These are phyloP conservation scores for Aaosphaeria pasadenensis DNA, from an alignment of 2,329 filamentous ascomycete species.

Conservation along the genomic window DNA sequence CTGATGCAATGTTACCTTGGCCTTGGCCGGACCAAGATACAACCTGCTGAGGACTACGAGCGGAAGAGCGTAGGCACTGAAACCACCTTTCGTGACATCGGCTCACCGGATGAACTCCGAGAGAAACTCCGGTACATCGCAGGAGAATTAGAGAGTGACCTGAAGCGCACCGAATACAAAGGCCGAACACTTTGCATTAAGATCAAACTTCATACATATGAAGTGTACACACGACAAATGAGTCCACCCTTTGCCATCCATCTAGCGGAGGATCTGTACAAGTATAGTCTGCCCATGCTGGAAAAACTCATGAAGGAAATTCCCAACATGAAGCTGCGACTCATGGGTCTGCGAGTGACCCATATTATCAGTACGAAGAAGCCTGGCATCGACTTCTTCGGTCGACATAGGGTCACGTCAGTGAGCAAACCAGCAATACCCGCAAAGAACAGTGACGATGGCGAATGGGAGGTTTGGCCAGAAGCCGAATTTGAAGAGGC, in stretches of 20 bases:
- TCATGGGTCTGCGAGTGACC: constrained; percentile 88
- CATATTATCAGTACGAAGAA: constrained; percentile 85
- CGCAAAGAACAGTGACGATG: constrained; percentile 37
- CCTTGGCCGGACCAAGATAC: constrained; percentile 77
- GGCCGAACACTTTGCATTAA: constrained; percentile 90
- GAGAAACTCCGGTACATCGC: constrained; percentile 79
- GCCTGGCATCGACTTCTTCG: constrained; percentile 77
- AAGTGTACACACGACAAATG: constrained; percentile 81
- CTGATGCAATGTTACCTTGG: constrained; percentile 81
- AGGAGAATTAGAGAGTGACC: constrained; percentile 81
- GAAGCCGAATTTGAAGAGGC: constrained; percentile 65
- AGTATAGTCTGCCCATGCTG: constrained; percentile 77
- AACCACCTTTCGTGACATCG: constrained; percentile 82
- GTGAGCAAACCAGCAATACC: constrained; percentile 15
- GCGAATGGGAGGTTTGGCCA: constrained; percentile 66
- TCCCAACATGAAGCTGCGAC: constrained; percentile 71
- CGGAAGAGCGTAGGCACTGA: constrained; percentile 94
- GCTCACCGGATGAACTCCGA: constrained; percentile 63
- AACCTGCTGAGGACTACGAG: constrained; percentile 85
- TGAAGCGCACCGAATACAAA: constrained; percentile 76
- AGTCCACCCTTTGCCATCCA: constrained; percentile 70
- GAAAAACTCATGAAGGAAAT: constrained; percentile 80
- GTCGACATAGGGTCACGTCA: constrained; percentile 37
- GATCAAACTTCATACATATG: constrained; percentile 90
- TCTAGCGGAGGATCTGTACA: constrained; percentile 78